phyloP scores from a whole-genome alignment of 495 filamentous ascomycete genomes.

The Beverwykella pulmonaria region DNA sequence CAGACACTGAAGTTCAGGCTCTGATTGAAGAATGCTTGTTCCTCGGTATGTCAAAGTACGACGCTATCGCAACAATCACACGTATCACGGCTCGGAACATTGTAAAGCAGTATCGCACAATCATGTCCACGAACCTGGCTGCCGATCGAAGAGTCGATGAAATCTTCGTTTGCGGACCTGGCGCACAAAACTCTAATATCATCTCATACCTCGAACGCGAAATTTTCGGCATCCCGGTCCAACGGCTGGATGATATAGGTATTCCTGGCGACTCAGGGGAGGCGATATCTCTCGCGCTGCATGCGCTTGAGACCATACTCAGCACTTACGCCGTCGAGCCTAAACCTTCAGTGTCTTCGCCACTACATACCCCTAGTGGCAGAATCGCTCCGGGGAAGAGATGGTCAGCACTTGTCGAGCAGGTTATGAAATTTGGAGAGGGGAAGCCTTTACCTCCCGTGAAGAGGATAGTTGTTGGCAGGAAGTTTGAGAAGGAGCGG shows the following conservation, averaged over 20 bases:
- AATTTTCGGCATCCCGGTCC: slow-evolving; percentile 1
- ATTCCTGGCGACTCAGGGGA: slow-evolving; percentile 16
- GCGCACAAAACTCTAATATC: slow-evolving; percentile 21
- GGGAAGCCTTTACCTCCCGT: neutral
- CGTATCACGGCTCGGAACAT: slow-evolving; percentile 23
- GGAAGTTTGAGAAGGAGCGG: too few species aligned
- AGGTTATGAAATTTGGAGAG: neutral
- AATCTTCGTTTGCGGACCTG: slow-evolving; percentile 28
- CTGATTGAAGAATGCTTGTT: slow-evolving; percentile 28
- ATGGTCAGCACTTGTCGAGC: neutral
- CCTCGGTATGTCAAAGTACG: slow-evolving; percentile 4
- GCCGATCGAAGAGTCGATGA: slow-evolving; percentile 8
- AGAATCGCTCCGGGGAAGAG: neutral
- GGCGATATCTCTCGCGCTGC: slow-evolving; percentile 11
- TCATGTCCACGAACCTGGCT: neutral
- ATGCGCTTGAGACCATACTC: slow-evolving; percentile 14
- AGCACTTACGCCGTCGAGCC: neutral
- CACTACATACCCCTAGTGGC: neutral
- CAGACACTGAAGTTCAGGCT: slow-evolving; percentile 6
- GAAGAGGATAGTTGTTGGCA: too few species aligned
- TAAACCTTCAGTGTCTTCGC: neutral
- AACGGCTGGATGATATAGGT: slow-evolving; percentile 12
- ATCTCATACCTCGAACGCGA: slow-evolving; percentile 3
- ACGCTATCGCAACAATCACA: slow-evolving; percentile 25
- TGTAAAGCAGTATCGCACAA: slow-evolving; percentile 7